phyloP scores from a whole-genome alignment of 768 basidiomycete genomes.

The Boletellus ananiceps region DNA sequence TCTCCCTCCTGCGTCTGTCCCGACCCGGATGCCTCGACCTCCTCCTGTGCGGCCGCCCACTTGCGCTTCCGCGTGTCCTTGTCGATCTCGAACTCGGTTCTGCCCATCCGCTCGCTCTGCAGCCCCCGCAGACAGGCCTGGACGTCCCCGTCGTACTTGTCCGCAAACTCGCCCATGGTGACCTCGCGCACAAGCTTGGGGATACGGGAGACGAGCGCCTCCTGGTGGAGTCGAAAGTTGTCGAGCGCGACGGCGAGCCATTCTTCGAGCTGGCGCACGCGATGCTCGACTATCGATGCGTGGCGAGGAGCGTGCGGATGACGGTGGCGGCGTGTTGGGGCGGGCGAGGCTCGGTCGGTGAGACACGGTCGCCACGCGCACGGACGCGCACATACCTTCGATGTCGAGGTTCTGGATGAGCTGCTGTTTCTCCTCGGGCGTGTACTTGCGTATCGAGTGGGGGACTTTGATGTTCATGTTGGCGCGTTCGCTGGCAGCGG shows the following conservation, averaged over 20 bases:
- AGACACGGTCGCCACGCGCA: too few relatives aligned
- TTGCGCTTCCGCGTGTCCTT: constrained; percentile 70
- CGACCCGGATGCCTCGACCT: constrained; percentile 42
- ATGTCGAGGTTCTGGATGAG: constrained; percentile 74
- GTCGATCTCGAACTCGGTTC: constrained; percentile 57
- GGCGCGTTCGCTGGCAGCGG: too few relatives aligned
- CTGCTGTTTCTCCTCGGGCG: constrained; percentile 68
- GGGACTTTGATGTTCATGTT: constrained; percentile 22
- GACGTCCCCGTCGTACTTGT: constrained; percentile 72
- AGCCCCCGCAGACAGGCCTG: constrained; percentile 66
- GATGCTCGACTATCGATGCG: constrained; percentile 80
- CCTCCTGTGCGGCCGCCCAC: constrained; percentile 63
- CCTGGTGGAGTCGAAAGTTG: constrained; percentile 70
- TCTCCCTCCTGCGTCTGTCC: constrained; percentile 27
- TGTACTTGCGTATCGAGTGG: constrained; percentile 41
- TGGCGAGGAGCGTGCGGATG: too few relatives aligned
- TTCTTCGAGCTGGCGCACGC: constrained; percentile 67
- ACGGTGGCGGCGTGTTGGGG: too few relatives aligned
- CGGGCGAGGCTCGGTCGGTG: too few relatives aligned
- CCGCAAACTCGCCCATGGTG: constrained; percentile 72
- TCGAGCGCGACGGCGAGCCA: constrained; percentile 71
- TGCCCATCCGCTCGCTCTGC: constrained; percentile 57
- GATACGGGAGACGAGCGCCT: constrained; percentile 67
- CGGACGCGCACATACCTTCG: constrained; percentile 48
- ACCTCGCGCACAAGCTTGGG: constrained; percentile 70